Conservation (phyloP, 2,329 filamentous ascomycete species). For the Trichoderma polysporum region DNA sequence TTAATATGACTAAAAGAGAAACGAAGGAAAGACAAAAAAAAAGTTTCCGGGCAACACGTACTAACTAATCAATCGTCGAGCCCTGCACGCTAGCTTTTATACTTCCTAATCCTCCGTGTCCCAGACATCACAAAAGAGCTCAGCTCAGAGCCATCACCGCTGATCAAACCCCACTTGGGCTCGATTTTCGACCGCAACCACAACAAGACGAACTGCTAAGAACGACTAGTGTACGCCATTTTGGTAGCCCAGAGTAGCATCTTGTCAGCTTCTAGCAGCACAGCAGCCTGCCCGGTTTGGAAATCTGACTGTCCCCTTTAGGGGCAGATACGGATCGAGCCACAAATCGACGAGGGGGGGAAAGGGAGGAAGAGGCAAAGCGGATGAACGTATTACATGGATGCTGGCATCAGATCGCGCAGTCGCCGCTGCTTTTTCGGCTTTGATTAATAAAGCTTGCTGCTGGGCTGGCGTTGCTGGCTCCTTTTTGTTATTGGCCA, state of each 20-base stretch:
- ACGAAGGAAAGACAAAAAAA: too few species aligned
- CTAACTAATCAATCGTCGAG: background rate
- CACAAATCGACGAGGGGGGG: background rate
- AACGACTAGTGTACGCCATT: background rate
- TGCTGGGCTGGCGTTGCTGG: background rate
- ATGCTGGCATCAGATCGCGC: background rate
- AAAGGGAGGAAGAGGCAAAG: background rate
- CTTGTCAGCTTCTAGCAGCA: background rate
- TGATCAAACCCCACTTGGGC: slow-evolving; percentile 3
- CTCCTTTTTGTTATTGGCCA: background rate
- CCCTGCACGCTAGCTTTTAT: background rate
- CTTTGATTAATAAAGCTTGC: background rate
- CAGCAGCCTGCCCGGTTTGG: background rate
- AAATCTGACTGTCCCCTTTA: background rate
- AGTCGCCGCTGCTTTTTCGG: background rate
- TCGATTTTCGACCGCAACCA: background rate
- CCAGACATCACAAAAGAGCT: background rate
- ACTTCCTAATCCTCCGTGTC: background rate
- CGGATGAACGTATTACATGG: background rate
- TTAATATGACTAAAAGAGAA: too few species aligned
- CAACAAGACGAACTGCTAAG: background rate
- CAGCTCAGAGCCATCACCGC: background rate
- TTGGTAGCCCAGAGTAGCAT: background rate
- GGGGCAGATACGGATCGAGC: background rate
- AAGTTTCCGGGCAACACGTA: background rate